Conservation (phyloP, 2,329 filamentous ascomycete species). For the Ilyonectria destructans region DNA sequence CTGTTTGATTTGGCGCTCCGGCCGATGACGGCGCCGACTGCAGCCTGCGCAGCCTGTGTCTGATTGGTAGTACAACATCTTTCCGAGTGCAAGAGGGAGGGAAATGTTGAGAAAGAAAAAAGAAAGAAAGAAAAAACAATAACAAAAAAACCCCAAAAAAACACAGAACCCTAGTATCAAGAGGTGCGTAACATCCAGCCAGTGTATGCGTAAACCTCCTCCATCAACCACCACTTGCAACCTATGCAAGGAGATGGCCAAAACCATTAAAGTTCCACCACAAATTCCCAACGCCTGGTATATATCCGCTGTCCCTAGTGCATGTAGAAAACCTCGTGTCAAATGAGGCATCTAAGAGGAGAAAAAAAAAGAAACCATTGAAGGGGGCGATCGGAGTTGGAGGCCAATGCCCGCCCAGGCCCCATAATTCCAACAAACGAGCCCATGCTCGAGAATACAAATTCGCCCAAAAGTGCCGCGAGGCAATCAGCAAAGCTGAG, state of each 20-base stretch:
- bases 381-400: constrained; percentile 13
- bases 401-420: constrained; percentile 20
- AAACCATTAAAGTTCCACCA: constrained; percentile 19
- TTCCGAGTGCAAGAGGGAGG: constrained; percentile 18
- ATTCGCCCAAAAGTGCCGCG: constrained; percentile 43
- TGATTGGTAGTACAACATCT: constrained; percentile 39
- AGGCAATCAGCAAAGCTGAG: constrained; percentile 47
- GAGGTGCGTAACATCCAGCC: constrained; percentile 39
- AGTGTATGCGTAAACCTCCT: constrained; percentile 36
- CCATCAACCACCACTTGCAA: constrained; percentile 18
- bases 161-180: constrained; percentile 24
- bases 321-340: constrained; percentile 32
- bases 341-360: constrained; percentile 37
- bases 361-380: constrained; percentile 19
- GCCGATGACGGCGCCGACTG: constrained; percentile 33
- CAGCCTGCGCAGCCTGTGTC: constrained; percentile 41
- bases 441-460: constrained; percentile 18
- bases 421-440: constrained; percentile 16
- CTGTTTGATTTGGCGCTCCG: constrained; percentile 30
- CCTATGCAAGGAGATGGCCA: constrained; percentile 5
- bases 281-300: constrained; percentile 41
- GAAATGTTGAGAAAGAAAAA: constrained; percentile 16
- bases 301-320: constrained; percentile 40
- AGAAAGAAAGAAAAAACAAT: constrained; percentile 19
- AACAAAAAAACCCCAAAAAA: constrained; percentile 19